A percentile compares a stretch with the other conserved stretches of the same genome.
phyloP scores from a whole-genome alignment of 2,329 filamentous ascomycete genomes.

The Pleomassaria siparia region DNA sequence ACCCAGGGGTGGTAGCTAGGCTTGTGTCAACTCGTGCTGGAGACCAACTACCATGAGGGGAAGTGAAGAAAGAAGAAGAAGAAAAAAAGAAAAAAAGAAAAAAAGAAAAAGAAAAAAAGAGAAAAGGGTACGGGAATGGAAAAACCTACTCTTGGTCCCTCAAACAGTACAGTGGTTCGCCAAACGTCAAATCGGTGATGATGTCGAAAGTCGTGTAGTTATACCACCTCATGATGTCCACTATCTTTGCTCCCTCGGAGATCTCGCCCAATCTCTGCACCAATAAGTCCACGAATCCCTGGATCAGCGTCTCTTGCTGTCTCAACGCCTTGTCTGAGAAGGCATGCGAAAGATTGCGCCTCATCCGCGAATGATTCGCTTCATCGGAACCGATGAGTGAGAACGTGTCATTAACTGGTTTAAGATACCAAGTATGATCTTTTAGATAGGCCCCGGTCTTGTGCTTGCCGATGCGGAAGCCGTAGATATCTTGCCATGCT shows the following conservation, averaged over 20 bases:
- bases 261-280: slow-evolving; percentile 34
- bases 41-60: too few relatives aligned
- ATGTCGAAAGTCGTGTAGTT: slow-evolving; percentile 32
- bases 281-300: slow-evolving; percentile 44
- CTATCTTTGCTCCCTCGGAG: slow-evolving; percentile 3
- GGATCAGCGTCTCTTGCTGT: slow-evolving; percentile 44
- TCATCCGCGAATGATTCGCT: slow-evolving; percentile 35
- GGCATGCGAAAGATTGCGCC: slow-evolving; percentile 43
- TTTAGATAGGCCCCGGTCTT: slow-evolving; percentile 40
- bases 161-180: slow-evolving; percentile 34
- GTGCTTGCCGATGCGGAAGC: slow-evolving; percentile 41
- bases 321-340: slow-evolving; percentile 48
- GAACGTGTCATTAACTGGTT: slow-evolving; percentile 30
- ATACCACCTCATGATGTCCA: slow-evolving; percentile 34
- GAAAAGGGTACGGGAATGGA: not conserved
- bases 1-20: slow-evolving; percentile 33
- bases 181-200: slow-evolving; percentile 35
- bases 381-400: slow-evolving; percentile 32
- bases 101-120: too few relatives aligned
- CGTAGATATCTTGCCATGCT: slow-evolving; percentile 49
- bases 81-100: too few relatives aligned
- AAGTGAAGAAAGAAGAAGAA: too few relatives aligned
- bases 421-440: slow-evolving; percentile 38
- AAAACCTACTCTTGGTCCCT: slow-evolving; percentile 19
- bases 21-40: not conserved